phyloP scores from a whole-genome alignment of 345 rosid genomes.

The Passiflora organensis region DNA sequence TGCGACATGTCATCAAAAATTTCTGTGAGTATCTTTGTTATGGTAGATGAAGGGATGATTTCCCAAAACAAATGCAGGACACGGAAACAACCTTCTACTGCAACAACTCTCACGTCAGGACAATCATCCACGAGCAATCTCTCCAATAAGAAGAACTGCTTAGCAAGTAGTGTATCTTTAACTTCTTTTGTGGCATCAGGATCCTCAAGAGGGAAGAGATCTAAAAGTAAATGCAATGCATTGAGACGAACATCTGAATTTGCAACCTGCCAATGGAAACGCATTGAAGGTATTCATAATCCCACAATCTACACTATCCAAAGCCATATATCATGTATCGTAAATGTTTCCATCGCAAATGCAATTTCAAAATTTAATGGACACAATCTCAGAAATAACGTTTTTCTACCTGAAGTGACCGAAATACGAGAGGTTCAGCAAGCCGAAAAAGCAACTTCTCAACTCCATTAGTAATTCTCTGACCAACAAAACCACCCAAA shows the following conservation, averaged over 20 bases:
- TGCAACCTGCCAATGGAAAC: slow-evolving; percentile 69
- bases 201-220: slow-evolving; percentile 87
- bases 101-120: slow-evolving; percentile 81
- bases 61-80: slow-evolving; percentile 91
- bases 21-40: slow-evolving; percentile 66
- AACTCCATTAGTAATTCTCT: slow-evolving; percentile 67
- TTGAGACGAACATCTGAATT: slow-evolving; percentile 91
- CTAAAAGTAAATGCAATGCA: slow-evolving; percentile 81
- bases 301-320: slow-evolving; percentile 1
- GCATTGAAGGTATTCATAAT: slow-evolving; percentile 9
- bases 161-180: slow-evolving; percentile 72
- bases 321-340: background rate
- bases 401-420: slow-evolving; percentile 65
- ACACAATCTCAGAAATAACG: background rate
- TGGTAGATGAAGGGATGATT: slow-evolving; percentile 70
- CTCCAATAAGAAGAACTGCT: slow-evolving; percentile 82
- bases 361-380: background rate
- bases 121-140: slow-evolving; percentile 74
- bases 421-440: slow-evolving; percentile 82
- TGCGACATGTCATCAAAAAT: slow-evolving; percentile 62
- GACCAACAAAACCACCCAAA: slow-evolving; percentile 68
- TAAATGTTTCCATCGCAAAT: background rate
- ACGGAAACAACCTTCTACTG: slow-evolving; percentile 93
- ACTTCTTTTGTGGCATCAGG: slow-evolving; percentile 87
- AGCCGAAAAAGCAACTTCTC: slow-evolving; percentile 79